Evolutionary conservation across 2,329 filamentous ascomycete genomes (phyloP).

Genomic region (Aspergillaceae sp.): DNA sequence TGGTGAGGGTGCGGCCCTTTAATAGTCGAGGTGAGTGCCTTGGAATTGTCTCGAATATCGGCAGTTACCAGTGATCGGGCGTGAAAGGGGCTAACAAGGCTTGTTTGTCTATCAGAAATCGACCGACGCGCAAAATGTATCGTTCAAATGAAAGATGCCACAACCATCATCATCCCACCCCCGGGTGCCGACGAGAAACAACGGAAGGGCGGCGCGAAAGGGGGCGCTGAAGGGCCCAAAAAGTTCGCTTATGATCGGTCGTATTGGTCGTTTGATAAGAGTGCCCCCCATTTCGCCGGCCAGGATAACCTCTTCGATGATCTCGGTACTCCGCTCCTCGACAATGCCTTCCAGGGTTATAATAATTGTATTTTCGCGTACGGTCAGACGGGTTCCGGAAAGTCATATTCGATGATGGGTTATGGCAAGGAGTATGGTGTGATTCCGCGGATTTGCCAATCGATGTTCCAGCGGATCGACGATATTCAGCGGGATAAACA

Average conservation of each 20-base stretch:
- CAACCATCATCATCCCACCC: constrained; percentile 77
- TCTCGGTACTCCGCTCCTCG: constrained; percentile 77
- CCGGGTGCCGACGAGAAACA: constrained; percentile 48
- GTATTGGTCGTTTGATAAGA: constrained; percentile 94
- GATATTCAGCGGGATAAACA: constrained; percentile 64
- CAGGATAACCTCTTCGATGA: constrained; percentile 85
- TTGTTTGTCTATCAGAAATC: constrained; percentile 55
- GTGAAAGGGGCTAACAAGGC: constrained; percentile 17
- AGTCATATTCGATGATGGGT: constrained; percentile 99
- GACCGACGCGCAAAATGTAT: constrained; percentile 93
- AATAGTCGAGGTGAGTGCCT: constrained; percentile 70
- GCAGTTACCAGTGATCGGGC: background rate
- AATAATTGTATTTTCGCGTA: constrained; percentile 99
- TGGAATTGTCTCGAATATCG: background rate
- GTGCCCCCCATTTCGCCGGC: constrained; percentile 72
- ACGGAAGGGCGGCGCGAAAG: constrained; percentile 51
- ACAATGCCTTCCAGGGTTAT: constrained; percentile 97
- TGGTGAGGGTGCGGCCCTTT: constrained; percentile 92
- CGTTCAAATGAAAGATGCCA: constrained; percentile 87
- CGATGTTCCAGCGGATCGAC: constrained; percentile 88
- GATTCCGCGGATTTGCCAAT: constrained; percentile 91
- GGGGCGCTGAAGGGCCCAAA: constrained; percentile 61
- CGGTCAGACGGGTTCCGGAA: constrained; percentile 94
- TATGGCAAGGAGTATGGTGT: constrained; percentile 94
- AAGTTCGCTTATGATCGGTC: constrained; percentile 92